Evolutionary conservation across 352 stramenopile species (phyloP).

Genomic region (Thraustochytrium sp.): DNA sequence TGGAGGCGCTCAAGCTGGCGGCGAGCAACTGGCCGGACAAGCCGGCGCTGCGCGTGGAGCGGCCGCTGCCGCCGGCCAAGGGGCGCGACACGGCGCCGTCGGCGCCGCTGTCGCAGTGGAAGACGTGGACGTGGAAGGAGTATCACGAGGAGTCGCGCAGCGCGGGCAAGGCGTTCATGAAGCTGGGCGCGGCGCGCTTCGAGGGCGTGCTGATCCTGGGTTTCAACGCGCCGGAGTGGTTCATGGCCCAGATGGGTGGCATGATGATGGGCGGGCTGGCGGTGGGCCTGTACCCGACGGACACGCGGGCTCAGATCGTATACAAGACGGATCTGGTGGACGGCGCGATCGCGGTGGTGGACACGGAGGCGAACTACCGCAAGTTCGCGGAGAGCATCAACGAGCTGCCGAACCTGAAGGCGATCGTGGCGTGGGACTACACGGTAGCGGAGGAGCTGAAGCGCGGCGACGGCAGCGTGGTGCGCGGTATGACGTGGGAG

Average conservation of each 20-base stretch:
- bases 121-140: slow-evolving; percentile 46
- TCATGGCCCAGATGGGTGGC: slow-evolving; percentile 67
- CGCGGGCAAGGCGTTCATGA: slow-evolving; percentile 71
- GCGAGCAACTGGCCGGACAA: not conserved
- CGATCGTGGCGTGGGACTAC: slow-evolving; percentile 37
- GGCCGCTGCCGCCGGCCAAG: not conserved
- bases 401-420: slow-evolving; percentile 40
- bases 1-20: not conserved
- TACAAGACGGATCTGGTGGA: slow-evolving; percentile 35
- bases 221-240: slow-evolving; percentile 80
- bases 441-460: slow-evolving; percentile 52
- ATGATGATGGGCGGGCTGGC: slow-evolving; percentile 74
- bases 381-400: slow-evolving; percentile 13
- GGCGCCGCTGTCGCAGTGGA: not conserved
- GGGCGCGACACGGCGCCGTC: not conserved
- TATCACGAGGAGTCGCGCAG: slow-evolving; percentile 64
- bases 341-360: slow-evolving; percentile 7
- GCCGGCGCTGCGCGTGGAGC: slow-evolving; percentile 22
- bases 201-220: slow-evolving; percentile 77
- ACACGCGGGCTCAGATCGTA: slow-evolving; percentile 55
- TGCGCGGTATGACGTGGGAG: slow-evolving; percentile 33
- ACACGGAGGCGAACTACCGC: not conserved
- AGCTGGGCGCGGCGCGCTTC: slow-evolving; percentile 66
- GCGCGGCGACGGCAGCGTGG: slow-evolving; percentile 34
- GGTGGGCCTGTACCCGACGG: slow-evolving; percentile 81